Evolutionary conservation across 768 basidiomycete species (phyloP).

Genomic region (Pleurotus tuber-regium): DNA sequence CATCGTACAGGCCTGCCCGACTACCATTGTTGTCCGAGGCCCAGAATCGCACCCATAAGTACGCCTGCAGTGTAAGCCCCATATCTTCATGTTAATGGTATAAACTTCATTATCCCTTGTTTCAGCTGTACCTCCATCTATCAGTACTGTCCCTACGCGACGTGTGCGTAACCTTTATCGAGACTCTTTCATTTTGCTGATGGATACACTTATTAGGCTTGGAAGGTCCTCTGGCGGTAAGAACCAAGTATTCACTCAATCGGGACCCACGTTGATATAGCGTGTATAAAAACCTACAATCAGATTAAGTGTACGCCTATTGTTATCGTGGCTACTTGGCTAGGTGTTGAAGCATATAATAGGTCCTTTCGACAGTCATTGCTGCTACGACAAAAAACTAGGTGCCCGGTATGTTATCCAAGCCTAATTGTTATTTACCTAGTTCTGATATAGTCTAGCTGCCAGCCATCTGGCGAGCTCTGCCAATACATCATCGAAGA

Average conservation of each 20-base stretch:
- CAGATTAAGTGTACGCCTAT: background rate
- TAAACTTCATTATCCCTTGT: no score
- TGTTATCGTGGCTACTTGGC: no score
- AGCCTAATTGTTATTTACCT: background rate
- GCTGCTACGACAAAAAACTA: slow-evolving; percentile 1
- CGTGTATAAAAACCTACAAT: no score
- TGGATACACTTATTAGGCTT: no score
- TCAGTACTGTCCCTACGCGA: slow-evolving; percentile 4
- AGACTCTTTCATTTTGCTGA: no score
- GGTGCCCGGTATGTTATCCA: background rate
- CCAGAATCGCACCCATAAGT: background rate
- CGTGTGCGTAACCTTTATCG: no score
- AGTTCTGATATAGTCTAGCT: background rate
- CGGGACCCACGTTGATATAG: no score
- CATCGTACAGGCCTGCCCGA: slow-evolving; percentile 4
- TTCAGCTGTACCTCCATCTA: background rate
- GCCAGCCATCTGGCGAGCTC: slow-evolving; percentile 5
- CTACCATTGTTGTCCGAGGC: slow-evolving; percentile 5
- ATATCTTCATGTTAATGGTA: background rate
- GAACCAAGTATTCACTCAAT: background rate
- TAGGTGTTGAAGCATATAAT: background rate
- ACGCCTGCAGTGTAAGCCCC: slow-evolving; percentile 1
- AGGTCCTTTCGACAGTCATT: slow-evolving; percentile 3
- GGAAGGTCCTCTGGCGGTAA: background rate
- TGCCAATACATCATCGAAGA: slow-evolving; percentile 4